Evolutionary conservation across 2,329 filamentous ascomycete genomes (phyloP).

Genomic region (Cladophialophora immunda): DNA sequence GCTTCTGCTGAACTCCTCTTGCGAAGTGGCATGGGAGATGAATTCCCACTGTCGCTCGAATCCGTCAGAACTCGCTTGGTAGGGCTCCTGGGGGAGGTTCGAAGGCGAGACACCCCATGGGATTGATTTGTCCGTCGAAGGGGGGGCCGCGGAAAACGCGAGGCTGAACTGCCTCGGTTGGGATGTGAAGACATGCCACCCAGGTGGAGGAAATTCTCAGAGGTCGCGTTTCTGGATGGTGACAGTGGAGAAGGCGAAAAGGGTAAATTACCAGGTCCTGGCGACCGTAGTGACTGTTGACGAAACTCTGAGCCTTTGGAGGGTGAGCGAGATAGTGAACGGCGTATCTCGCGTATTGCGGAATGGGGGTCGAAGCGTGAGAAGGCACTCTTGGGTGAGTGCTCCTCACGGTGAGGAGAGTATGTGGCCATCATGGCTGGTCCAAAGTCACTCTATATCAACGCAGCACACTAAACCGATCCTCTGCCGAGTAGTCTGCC

Average conservation of each 20-base stretch:
- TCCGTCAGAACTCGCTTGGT: conserved; percentile 78
- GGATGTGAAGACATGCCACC: conserved; percentile 61
- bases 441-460: conserved; percentile 25
- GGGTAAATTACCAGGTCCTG: conserved; percentile 60
- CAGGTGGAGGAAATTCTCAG: conserved; percentile 63
- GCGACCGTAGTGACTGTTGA: conserved; percentile 58
- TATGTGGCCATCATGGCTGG: conserved; percentile 56
- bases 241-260: conserved; percentile 65
- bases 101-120: conserved; percentile 60
- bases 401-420: conserved; percentile 61
- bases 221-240: conserved; percentile 62
- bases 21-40: conserved; percentile 56
- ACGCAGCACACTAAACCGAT: conserved; percentile 18
- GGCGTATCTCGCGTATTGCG: conserved; percentile 81
- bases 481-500: conserved; percentile 25
- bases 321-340: conserved; percentile 91
- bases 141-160: conserved; percentile 64
- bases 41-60: conserved; percentile 76
- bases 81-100: conserved; percentile 81
- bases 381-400: conserved; percentile 82
- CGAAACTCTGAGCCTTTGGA: conserved; percentile 77
- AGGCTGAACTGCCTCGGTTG: conserved; percentile 71
- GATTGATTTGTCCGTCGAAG: conserved; percentile 51
- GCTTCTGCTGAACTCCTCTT: conserved; percentile 51
- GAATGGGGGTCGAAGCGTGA: conserved; percentile 84